Evolutionary conservation across 495 filamentous ascomycete genomes (phyloP), one percentile per base, ranked within the genome.

Genomic region (Choiromyces venosus): DNA sequence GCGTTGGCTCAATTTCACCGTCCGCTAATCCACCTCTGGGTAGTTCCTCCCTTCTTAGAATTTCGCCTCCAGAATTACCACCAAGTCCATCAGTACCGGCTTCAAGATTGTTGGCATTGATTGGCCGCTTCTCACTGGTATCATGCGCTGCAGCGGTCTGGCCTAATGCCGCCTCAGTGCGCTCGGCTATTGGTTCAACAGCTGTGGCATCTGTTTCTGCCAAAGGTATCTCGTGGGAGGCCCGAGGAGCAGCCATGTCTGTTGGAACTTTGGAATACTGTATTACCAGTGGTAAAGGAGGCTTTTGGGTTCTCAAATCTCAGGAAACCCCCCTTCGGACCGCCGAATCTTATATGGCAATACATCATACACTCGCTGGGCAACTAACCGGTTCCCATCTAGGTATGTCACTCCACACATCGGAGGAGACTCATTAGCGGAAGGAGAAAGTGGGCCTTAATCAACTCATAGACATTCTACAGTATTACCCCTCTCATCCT

Each of bases 1-100:
- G 85, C n/a, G 82, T 89, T 35, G 87, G 87, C 73, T 87, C 86
- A n/a, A n/a, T n/a, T 36, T 84, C 84, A 36, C 85, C 85, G 77
- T 87, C 85, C n/a, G n/a, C n/a, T n/a, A n/a, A n/a, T n/a, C n/a
- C n/a, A n/a, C n/a, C n/a, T n/a, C n/a, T n/a, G n/a, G n/a, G n/a
- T n/a, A n/a, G n/a, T n/a, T n/a, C n/a, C n/a, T n/a, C n/a, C n/a
- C n/a, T n/a, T n/a, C n/a, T n/a, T n/a, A n/a, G n/a, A n/a, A n/a
- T n/a, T n/a, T n/a, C n/a, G n/a, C n/a, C n/a, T n/a, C n/a, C n/a
- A n/a, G n/a, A n/a, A n/a, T n/a, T n/a, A n/a, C n/a, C n/a, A n/a
- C n/a, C n/a, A n/a, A n/a, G n/a, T n/a, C n/a, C n/a, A n/a, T n/a
- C n/a, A n/a, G n/a, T n/a, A n/a, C n/a, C n/a, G n/a, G n/a, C n/a